phyloP scores from a whole-genome alignment of 2,329 filamentous ascomycete species.

The Fusarium chlamydosporum region DNA sequence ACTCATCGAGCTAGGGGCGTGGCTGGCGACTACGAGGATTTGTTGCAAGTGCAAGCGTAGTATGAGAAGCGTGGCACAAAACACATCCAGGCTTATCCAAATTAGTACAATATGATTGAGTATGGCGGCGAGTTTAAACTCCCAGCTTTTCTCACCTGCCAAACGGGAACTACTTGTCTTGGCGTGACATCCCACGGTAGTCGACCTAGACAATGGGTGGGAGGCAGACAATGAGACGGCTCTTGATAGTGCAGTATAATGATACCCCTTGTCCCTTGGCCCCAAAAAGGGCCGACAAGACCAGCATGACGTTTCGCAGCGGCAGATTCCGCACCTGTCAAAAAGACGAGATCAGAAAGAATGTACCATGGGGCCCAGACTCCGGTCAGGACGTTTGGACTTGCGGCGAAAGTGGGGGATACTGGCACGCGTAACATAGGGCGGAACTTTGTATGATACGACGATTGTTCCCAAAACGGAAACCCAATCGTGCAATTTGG shows the following conservation, averaged over 20 bases:
- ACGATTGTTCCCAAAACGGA: conserved; percentile 47
- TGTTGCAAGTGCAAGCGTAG: conserved; percentile 4
- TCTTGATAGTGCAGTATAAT: conserved; percentile 18
- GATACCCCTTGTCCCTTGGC: conserved; percentile 23
- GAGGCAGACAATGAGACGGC: conserved; percentile 36
- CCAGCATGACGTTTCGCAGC: conserved; percentile 34
- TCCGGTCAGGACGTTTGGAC: conserved; percentile 42
- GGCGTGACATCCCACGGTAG: conserved; percentile 32
- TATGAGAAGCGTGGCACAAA: conserved; percentile 1
- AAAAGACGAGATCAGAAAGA: conserved; percentile 17
- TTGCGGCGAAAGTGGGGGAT: conserved; percentile 49
- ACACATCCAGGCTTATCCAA: conserved; percentile 6
- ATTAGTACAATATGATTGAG: conserved; percentile 30
- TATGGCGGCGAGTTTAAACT: conserved; percentile 32
- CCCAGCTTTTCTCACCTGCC: conserved; percentile 32
- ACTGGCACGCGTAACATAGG: conserved; percentile 23
- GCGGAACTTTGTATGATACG: conserved; percentile 32
- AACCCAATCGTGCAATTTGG: conserved; percentile 46
- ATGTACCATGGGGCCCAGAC: conserved; percentile 40
- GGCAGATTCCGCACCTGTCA: conserved; percentile 37
- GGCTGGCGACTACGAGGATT: conserved; percentile 4
- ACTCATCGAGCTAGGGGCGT: conserved; percentile 26
- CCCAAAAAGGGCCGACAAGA: conserved; percentile 42
- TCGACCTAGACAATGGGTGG: conserved; percentile 24
- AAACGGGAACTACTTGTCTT: conserved; percentile 44